A percentile compares a stretch with the other conserved stretches of the same genome.
These are phyloP conservation scores for Daedaleopsis nitida DNA, from an alignment of 768 basidiomycete genomes.

Conservation along the genomic window DNA sequence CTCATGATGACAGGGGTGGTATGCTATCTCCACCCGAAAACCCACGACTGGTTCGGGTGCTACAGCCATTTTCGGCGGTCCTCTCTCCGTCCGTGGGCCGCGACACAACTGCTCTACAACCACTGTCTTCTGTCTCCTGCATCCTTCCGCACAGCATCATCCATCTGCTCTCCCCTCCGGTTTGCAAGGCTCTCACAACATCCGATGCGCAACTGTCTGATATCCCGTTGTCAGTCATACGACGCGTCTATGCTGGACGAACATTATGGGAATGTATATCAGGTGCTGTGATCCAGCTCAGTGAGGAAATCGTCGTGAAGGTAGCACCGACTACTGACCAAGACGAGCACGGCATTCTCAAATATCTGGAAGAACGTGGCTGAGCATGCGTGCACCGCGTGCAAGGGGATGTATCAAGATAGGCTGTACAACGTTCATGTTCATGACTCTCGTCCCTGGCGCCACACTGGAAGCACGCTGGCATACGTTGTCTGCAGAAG, in stretches of 20 bases:
- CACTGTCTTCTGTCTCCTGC: neutral
- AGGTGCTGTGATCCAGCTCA: constrained; percentile 14
- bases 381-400: constrained; percentile 1
- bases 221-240: neutral
- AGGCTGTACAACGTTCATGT: constrained; percentile 9
- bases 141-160: constrained; percentile 1
- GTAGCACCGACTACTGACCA: constrained; percentile 10
- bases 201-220: neutral
- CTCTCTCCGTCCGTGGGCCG: too few relatives aligned
- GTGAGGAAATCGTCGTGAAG: constrained; percentile 17
- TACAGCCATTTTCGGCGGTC: too few relatives aligned
- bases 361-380: constrained; percentile 8
- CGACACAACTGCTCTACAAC: too few relatives aligned
- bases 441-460: constrained; percentile 20
- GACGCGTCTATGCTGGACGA: constrained; percentile 1
- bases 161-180: neutral
- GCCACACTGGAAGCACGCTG: constrained; percentile 21
- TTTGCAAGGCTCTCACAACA: neutral
- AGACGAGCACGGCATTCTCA: constrained; percentile 17
- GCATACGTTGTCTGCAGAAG: constrained; percentile 5
- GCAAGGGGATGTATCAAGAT: constrained; percentile 5
- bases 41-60: too few relatives aligned
- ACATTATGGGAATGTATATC: constrained; percentile 7
- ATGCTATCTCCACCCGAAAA: too few relatives aligned
- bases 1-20: too few relatives aligned